Evolutionary conservation across 1,284 basidiomycete species (phyloP).

Genomic region (Fomitopsis palustris): DNA sequence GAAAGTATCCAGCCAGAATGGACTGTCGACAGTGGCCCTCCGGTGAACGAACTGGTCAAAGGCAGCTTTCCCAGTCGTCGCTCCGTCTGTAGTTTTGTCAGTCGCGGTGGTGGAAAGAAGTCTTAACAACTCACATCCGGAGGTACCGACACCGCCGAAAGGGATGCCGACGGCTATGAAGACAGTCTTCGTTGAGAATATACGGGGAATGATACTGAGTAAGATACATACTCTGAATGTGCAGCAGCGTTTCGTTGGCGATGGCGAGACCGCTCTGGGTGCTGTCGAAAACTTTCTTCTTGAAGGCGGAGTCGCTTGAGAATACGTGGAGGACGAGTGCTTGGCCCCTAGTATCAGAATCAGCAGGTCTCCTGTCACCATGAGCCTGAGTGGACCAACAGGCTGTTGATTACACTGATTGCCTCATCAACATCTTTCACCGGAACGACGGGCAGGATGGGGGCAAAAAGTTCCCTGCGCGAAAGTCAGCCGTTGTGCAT

Average conservation of each 20-base stretch:
- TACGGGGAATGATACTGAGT: not conserved
- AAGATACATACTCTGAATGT: slow-evolving; percentile 37
- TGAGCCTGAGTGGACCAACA: slow-evolving; percentile 32
- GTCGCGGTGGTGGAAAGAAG: no score
- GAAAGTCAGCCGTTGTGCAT: no score
- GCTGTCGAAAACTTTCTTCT: slow-evolving; percentile 62
- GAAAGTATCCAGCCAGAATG: not conserved
- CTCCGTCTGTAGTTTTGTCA: not conserved
- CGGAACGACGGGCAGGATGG: slow-evolving; percentile 64
- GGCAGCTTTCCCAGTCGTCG: not conserved
- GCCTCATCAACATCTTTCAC: slow-evolving; percentile 69
- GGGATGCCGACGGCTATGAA: slow-evolving; percentile 54
- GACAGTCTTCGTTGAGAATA: not conserved
- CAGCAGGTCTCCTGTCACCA: not conserved
- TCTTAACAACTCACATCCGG: slow-evolving; percentile 49
- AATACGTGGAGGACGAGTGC: slow-evolving; percentile 77
- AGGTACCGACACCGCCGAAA: slow-evolving; percentile 66
- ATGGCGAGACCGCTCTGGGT: slow-evolving; percentile 61
- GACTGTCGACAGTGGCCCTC: not conserved
- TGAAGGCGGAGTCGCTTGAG: slow-evolving; percentile 50
- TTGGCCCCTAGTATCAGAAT: slow-evolving; percentile 47
- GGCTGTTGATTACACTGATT: slow-evolving; percentile 61
- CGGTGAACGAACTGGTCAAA: not conserved
- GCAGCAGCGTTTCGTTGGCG: slow-evolving; percentile 59
- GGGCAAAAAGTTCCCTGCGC: slow-evolving; percentile 27